These are phyloP conservation scores for Heliosperma pusillum DNA, from an alignment of 148 eudicot genomes.

Conservation along the genomic window DNA sequence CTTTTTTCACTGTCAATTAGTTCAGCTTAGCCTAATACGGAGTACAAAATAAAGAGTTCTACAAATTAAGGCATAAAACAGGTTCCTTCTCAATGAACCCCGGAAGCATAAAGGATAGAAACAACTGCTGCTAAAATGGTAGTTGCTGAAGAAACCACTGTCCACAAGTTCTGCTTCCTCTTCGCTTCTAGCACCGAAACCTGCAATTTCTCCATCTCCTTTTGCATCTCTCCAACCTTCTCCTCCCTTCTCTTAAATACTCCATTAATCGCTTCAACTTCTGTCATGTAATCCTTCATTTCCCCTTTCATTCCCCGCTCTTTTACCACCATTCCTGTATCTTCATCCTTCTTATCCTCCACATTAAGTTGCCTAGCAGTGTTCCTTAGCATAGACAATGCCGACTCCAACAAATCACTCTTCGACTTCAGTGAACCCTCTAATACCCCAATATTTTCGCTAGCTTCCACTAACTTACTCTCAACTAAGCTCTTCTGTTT, in stretches of 20 bases:
- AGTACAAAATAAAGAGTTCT: not conserved
- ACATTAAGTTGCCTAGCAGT: constrained; percentile 26
- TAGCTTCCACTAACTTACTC: constrained; percentile 23
- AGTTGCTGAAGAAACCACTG: constrained; percentile 67
- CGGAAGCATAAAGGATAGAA: constrained; percentile 62
- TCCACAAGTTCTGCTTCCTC: constrained; percentile 73
- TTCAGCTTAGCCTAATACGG: not conserved
- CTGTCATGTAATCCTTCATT: constrained; percentile 32
- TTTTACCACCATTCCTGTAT: not conserved
- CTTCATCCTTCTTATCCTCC: constrained; percentile 23
- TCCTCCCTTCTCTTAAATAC: constrained; percentile 48
- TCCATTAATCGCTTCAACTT: constrained; percentile 48
- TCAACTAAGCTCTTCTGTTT: constrained; percentile 36
- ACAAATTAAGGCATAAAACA: not conserved
- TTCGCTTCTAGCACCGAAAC: constrained; percentile 40
- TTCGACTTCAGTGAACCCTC: constrained; percentile 33
- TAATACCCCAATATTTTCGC: constrained; percentile 31
- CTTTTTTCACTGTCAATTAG: constrained; percentile 11
- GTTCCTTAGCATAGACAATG: constrained; percentile 42
- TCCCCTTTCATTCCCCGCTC: constrained; percentile 37
- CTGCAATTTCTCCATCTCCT: constrained; percentile 47
- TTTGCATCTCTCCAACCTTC: constrained; percentile 52
- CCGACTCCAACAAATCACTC: constrained; percentile 31
- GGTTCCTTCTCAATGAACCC: constrained; percentile 26
- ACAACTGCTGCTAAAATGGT: constrained; percentile 69